Base-by-base conservation (phyloP, 495 filamentous ascomycete genomes). In the Aspergillus ostianus region DNA sequence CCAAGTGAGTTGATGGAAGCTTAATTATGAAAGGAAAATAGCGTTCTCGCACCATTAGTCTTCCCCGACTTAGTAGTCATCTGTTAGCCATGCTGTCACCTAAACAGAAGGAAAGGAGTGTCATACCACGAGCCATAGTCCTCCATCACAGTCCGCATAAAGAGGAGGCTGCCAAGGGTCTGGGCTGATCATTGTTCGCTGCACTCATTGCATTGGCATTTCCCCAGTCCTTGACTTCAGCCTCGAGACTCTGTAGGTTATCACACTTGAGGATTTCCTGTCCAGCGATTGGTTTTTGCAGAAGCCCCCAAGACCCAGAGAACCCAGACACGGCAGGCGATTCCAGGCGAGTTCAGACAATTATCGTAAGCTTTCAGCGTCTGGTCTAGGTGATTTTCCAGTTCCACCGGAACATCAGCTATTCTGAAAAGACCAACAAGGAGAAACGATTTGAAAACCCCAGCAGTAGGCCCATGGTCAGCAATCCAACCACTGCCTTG, bases 191-290 rank as follows among this genome's bases (percentile, higher is more conserved):
- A 54, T 63, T 67, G 13, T 13, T 19, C 12, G 27, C 58, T n/a
- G 51, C 53, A 32, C 41, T 36, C 41, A 23, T 51, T 21, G 47
- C 47, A 45, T 59, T 46, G 17, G 10, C 15, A 57, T 66, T 69
- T 2, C 64, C 64, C 61, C 64, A 64, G 23, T 60, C 32, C n/a
- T 56, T 51, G n/a, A 64, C 51, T 27, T 64, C 64, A 44, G 36
- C 32, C 49, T 66, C 55, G 17, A 66, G 46, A 13, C 36, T 46
- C 41, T 15, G 19, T 41, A 68, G 13, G 20, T 61, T 51, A 23
- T 55, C 44, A 20, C 58, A 66, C 6, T 60, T 51, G 5, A 66
- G 46, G 27, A 60, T 57, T 4, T 29, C 56, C 36, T 41, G 19
- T 23, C 62, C 60, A 18, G 56, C 57, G 5, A 53, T 41, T 1